Evolutionary conservation across 202 grass and related monocot species (phyloP).

Genomic region (Setaria italica): DNA sequence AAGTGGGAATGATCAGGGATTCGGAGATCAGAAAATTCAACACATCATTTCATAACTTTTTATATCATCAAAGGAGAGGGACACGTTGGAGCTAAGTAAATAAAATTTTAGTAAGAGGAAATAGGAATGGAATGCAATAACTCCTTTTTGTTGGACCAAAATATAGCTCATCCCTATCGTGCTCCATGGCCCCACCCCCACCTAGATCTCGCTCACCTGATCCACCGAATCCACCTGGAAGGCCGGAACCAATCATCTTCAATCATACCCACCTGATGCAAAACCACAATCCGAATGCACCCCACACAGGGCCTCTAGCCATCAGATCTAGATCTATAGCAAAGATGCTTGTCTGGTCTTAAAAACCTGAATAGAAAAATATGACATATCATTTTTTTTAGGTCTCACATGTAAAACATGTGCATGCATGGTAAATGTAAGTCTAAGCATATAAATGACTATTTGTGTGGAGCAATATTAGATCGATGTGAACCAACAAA

Average conservation of each 20-base stretch:
- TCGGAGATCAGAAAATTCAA: not conserved
- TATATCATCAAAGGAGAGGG: not conserved
- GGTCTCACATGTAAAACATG: not conserved
- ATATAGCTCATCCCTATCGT: too few relatives aligned
- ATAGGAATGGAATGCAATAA: not conserved
- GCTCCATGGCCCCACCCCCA: too few relatives aligned
- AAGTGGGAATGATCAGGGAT: not conserved
- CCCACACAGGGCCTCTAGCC: not conserved
- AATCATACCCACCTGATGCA: conserved; percentile 17
- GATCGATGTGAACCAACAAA: not conserved
- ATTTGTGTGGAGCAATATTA: not conserved
- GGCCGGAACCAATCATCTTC: conserved; percentile 5
- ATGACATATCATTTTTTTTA: not conserved
- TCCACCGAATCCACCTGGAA: not conserved
- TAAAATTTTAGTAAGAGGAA: not conserved
- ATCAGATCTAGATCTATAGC: not conserved
- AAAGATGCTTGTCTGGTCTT: not conserved
- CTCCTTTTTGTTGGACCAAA: too few relatives aligned
- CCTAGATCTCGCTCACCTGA: not conserved
- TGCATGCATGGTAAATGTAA: not conserved
- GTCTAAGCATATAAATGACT: not conserved
- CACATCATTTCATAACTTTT: not conserved
- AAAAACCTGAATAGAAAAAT: not conserved
- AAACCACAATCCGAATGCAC: not conserved
- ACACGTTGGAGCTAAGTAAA: not conserved